Evolutionary conservation across 768 basidiomycete genomes (phyloP).

Genomic region (Paxillus ammoniavirescens): DNA sequence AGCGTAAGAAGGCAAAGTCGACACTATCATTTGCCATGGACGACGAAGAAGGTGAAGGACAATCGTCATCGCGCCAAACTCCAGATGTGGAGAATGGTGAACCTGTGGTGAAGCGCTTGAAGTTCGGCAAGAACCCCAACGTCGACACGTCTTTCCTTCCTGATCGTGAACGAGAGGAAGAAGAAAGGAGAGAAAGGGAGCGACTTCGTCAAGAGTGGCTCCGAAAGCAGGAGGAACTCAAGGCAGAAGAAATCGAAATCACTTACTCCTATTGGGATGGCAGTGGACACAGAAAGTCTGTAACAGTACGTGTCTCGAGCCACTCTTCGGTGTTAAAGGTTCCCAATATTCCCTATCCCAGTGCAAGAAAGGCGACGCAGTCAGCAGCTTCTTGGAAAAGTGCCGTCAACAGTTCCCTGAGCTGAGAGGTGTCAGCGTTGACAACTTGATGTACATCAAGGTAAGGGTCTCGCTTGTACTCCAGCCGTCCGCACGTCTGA

Average conservation of each 20-base stretch:
- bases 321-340: neutral
- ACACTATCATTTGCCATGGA: constrained; percentile 91
- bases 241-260: constrained; percentile 79
- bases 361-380: constrained; percentile 97
- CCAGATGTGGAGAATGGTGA: constrained; percentile 40
- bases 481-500: constrained; percentile 3
- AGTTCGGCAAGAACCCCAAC: constrained; percentile 90
- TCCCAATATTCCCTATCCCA: constrained; percentile 30
- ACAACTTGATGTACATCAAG: constrained; percentile 99
- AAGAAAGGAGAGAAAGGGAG: constrained; percentile 86
- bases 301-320: constrained; percentile 56
- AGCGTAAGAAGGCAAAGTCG: constrained; percentile 88
- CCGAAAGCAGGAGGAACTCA: constrained; percentile 62
- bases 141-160: constrained; percentile 99
- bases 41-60: constrained; percentile 60
- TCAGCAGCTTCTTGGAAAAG: constrained; percentile 86
- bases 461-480: constrained; percentile 36
- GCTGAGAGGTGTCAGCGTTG: constrained; percentile 83
- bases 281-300: constrained; percentile 92
- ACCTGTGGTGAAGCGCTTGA: constrained; percentile 64
- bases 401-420: constrained; percentile 93
- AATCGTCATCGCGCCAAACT: constrained; percentile 37
- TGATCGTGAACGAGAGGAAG: constrained; percentile 95
- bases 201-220: constrained; percentile 90
- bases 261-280: constrained; percentile 99